These are phyloP conservation scores for Aspergillus hortae DNA, from an alignment of 2,329 filamentous ascomycete species.

Conservation along the genomic window DNA sequence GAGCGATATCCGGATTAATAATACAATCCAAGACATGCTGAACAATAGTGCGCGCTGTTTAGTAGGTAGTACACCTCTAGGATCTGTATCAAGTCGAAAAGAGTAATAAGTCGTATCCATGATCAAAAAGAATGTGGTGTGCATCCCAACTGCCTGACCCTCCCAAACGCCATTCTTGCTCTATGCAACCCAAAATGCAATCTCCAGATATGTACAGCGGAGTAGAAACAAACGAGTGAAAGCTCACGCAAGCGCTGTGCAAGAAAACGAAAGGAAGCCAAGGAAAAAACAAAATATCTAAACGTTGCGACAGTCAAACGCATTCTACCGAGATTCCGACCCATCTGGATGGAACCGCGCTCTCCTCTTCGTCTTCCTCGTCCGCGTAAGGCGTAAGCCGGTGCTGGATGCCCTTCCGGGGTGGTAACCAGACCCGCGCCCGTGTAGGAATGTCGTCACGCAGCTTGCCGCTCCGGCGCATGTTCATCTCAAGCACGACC, in stretches of 20 bases:
- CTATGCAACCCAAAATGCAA: constrained; percentile 3
- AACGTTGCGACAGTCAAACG: not conserved
- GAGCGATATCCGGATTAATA: no score
- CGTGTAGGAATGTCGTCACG: constrained; percentile 52
- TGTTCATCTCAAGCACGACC: constrained; percentile 66
- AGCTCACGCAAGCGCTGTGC: constrained; percentile 7
- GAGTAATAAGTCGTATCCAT: no score
- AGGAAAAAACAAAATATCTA: constrained; percentile 1
- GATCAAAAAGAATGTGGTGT: no score
- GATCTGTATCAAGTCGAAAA: no score
- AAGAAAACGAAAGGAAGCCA: not conserved
- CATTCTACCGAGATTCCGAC: constrained; percentile 23
- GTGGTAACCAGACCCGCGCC: constrained; percentile 60
- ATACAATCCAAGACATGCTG: no score
- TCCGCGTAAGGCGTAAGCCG: constrained; percentile 12
- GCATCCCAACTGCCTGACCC: not conserved
- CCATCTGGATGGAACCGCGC: constrained; percentile 26
- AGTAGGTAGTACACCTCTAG: no score
- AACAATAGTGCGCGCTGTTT: no score
- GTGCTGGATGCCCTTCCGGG: constrained; percentile 38
- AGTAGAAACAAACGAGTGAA: not conserved
- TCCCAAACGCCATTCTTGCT: constrained; percentile 7
- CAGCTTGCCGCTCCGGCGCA: constrained; percentile 61
- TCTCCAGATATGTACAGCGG: not conserved
- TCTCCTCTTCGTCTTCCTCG: constrained; percentile 18